Base-by-base conservation (phyloP, 2,329 filamentous ascomycete species). In the Diplocarpon rosae region DNA sequence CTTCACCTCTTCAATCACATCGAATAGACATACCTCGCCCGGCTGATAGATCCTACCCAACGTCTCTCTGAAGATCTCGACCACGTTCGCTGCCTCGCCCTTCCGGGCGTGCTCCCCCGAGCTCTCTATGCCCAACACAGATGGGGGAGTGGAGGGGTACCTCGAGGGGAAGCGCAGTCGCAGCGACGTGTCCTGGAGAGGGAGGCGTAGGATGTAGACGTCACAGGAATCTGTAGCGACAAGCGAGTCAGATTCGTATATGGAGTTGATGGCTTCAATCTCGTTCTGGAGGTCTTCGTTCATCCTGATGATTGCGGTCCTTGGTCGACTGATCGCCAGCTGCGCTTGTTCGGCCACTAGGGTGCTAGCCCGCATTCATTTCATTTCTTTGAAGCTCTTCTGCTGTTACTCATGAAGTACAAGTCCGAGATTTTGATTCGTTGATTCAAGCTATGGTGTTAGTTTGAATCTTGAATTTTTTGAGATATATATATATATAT, bases 1-100 rank as follows among this genome's bases (percentile, higher is more conserved):
- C 45, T 67, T 71, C 52, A 83, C 67, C 58, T 85, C 82, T 57
- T 95, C 89, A 31, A 95, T 73, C n/a, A 93, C 73, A 60, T 95
- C 90, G 57, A 89, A 98, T 2, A 98, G 68, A 58, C 89, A 95
- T 16, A 94, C 87, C 42, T 78, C 73, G 0, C 87, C 88, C 0
- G 78, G 74, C 42, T 74, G 71, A 62, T 81, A 95, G 4, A 85
- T 73, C n/a, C 70, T 68, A 1, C 68, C 70, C 28, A 95, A 65
- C 0, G 82, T 79, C 30, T 78, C 69, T 27, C 79, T 70, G 46
- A 92, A 80, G 2, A 85, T 65, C 2, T 75, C 73, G n/a, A 89
- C 70, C 39, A 87, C 75, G 41, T 77, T 70, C 40, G 76, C 78
- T 1, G 86, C 87, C 49, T 84, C 78, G 31, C 89, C 86, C 57